Evolutionary conservation across 345 rosid genomes (phyloP).

Genomic region (Conringia planisiliqua): DNA sequence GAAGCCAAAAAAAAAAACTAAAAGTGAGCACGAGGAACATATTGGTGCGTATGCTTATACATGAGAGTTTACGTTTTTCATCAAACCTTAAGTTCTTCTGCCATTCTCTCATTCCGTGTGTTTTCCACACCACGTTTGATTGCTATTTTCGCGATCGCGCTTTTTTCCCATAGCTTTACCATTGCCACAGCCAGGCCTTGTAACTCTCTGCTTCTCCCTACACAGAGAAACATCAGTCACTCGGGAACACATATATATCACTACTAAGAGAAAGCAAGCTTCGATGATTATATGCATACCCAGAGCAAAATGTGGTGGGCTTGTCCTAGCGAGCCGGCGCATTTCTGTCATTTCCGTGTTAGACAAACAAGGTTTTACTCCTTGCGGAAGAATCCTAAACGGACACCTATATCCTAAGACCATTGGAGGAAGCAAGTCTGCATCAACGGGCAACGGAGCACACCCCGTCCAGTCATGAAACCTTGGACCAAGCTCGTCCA

Average conservation of each 20-base stretch:
- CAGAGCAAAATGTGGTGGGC: slow-evolving; percentile 86
- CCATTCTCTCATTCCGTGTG: slow-evolving; percentile 90
- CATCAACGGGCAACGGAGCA: slow-evolving; percentile 92
- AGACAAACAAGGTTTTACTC: slow-evolving; percentile 54
- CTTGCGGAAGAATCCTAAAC: slow-evolving; percentile 67
- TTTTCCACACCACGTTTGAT: slow-evolving; percentile 80
- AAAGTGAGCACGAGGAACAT: not conserved
- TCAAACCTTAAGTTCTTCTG: slow-evolving; percentile 84
- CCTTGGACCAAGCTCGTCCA: slow-evolving; percentile 86
- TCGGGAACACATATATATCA: not conserved
- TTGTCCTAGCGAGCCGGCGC: slow-evolving; percentile 66
- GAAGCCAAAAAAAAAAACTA: not conserved
- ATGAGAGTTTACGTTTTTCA: not conserved
- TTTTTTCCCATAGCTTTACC: slow-evolving; percentile 80
- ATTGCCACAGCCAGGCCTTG: slow-evolving; percentile 89
- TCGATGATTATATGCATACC: slow-evolving; percentile 41
- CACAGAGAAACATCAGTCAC: slow-evolving; percentile 11
- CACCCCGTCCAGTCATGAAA: slow-evolving; percentile 87
- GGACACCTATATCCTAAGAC: slow-evolving; percentile 70
- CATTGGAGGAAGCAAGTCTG: slow-evolving; percentile 75
- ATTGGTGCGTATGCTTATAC: not conserved
- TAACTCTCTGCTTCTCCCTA: slow-evolving; percentile 81
- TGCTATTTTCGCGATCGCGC: slow-evolving; percentile 87
- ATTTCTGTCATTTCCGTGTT: slow-evolving; percentile 58
- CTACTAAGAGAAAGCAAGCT: not conserved